Evolutionary conservation across 495 filamentous ascomycete species (phyloP).

Genomic region (Hypoxylon rickii): DNA sequence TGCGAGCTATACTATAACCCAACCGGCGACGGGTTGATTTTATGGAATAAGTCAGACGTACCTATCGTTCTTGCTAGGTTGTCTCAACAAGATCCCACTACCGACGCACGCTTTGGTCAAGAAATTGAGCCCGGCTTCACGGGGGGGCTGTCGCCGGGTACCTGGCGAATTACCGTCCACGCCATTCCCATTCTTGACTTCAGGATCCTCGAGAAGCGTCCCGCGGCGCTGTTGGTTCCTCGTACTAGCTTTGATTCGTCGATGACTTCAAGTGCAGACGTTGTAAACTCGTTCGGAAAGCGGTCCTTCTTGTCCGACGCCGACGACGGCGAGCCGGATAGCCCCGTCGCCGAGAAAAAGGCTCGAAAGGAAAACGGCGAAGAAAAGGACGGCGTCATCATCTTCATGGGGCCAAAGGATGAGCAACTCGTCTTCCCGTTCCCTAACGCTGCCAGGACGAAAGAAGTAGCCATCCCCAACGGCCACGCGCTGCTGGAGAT

Average conservation of each 20-base stretch:
- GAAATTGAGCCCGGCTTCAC: conserved; percentile 46
- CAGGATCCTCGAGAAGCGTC: conserved; percentile 52
- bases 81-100: conserved; percentile 34
- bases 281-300: conserved; percentile 47
- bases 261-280: conserved; percentile 35
- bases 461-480: conserved; percentile 47
- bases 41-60: conserved; percentile 51
- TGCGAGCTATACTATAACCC: conserved; percentile 57
- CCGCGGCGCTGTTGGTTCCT: conserved; percentile 37
- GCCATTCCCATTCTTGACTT: conserved; percentile 52
- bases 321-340: conserved; percentile 31
- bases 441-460: conserved; percentile 45
- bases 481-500: conserved; percentile 52
- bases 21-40: conserved; percentile 52
- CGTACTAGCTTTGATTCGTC: conserved; percentile 30
- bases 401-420: conserved; percentile 49
- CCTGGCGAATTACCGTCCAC: conserved; percentile 52
- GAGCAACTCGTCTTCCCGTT: conserved; percentile 49
- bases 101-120: conserved; percentile 39
- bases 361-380: conserved; percentile 38
- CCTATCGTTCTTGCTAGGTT: conserved; percentile 48
- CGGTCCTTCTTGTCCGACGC: conserved; percentile 47
- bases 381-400: conserved; percentile 48
- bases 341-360: conserved; percentile 42
- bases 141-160: conserved; percentile 50